Conservation (phyloP, 768 basidiomycete species). For the Mycena metata region DNA sequence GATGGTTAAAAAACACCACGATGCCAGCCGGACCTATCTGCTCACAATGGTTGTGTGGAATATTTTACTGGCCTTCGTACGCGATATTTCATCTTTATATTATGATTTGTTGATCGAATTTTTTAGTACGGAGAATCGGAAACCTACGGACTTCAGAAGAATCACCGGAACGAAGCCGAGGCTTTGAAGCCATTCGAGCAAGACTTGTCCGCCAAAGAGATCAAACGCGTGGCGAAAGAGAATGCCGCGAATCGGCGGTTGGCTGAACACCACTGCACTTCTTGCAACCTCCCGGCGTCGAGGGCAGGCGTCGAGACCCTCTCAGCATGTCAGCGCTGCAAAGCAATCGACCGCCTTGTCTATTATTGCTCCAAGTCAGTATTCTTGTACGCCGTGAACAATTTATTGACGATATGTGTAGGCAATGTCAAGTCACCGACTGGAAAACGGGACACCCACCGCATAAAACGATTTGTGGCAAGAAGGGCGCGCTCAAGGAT, state of each 20-base stretch:
- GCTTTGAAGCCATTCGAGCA: constrained; percentile 16
- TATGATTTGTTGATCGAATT: background rate
- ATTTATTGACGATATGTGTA: background rate
- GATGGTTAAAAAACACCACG: constrained; percentile 10
- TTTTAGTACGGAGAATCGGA: constrained; percentile 36
- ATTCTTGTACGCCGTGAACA: too few relatives aligned
- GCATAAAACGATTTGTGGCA: constrained; percentile 40
- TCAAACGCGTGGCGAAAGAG: constrained; percentile 10
- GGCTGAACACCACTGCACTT: constrained; percentile 30
- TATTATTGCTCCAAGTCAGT: constrained; percentile 37
- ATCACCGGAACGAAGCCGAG: constrained; percentile 2
- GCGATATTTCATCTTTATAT: background rate
- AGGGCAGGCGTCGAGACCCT: constrained; percentile 30
- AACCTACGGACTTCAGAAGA: constrained; percentile 32
- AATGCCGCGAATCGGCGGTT: constrained; percentile 14
- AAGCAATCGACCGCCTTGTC: constrained; percentile 25
- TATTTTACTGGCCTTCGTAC: constrained; percentile 36
- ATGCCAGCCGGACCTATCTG: constrained; percentile 21
- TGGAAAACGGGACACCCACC: constrained; percentile 37
- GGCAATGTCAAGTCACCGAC: constrained; percentile 34
- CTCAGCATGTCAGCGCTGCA: constrained; percentile 25
- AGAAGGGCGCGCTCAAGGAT: constrained; percentile 30
- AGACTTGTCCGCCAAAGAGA: background rate
- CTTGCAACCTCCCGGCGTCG: constrained; percentile 30
- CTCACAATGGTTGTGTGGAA: constrained; percentile 39